These are phyloP conservation scores for Phytophthora kernoviae DNA, from an alignment of 352 stramenopile species.

Conservation along the genomic window DNA sequence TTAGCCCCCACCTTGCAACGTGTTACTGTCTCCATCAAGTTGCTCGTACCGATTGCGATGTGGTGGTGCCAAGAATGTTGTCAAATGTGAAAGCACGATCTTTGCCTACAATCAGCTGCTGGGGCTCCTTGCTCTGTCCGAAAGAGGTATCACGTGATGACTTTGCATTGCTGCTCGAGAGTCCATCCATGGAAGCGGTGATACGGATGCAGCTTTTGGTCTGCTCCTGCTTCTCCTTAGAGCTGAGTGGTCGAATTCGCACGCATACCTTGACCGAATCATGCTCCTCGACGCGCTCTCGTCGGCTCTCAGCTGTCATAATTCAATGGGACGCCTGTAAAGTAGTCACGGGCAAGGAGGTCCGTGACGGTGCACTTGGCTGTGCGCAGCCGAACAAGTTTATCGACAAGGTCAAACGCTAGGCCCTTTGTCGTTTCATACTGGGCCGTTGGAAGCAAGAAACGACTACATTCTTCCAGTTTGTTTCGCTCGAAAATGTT, in stretches of 20 bases:
- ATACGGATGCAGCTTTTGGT: conserved; percentile 83
- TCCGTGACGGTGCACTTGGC: neutral
- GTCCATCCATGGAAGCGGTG: conserved; percentile 48
- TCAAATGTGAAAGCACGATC: conserved; percentile 92
- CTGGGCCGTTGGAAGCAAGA: neutral
- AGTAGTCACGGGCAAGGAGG: neutral
- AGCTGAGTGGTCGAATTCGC: conserved; percentile 67
- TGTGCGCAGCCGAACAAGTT: neutral
- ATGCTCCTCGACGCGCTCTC: conserved; percentile 41
- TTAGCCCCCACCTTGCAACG: neutral
- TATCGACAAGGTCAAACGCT: neutral
- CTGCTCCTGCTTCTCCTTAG: conserved; percentile 68
- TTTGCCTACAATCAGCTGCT: conserved; percentile 83
- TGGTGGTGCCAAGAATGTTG: conserved; percentile 78
- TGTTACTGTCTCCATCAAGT: too few species aligned
- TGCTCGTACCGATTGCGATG: conserved; percentile 58
- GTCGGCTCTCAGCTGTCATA: conserved; percentile 25
- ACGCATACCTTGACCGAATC: conserved; percentile 81
- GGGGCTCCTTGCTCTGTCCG: conserved; percentile 20
- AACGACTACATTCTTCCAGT: neutral
- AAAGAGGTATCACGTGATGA: conserved; percentile 15
- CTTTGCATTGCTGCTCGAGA: conserved; percentile 26
- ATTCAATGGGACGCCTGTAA: conserved; percentile 4
- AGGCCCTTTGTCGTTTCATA: neutral
- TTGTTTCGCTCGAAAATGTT: neutral